Base-by-base conservation (phyloP, 306 rosid species). In the Senna siamea region DNA sequence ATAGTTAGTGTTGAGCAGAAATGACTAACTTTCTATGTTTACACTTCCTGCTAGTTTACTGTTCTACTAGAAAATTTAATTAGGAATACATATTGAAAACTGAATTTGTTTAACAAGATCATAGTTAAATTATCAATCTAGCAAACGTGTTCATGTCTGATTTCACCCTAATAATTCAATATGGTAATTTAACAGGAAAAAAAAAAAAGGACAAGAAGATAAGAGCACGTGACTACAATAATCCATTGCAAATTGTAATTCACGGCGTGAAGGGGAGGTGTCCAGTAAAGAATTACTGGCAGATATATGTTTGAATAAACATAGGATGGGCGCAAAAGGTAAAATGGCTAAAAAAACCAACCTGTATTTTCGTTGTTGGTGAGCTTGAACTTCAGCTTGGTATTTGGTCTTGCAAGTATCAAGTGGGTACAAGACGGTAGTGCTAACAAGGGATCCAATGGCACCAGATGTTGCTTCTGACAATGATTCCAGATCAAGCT, bases 401-500 rank as follows among this genome's bases (percentile, higher is more conserved):
- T 89, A 94, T 55, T 94, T 94, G 66, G 98, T 86, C 81, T 94
- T 94, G 78, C 98, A 94, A 19, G 98, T 94, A 69, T 94, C 98
- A 46, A 94, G 96, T 44, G 98, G 98, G 81, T 94, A 94, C 59
- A 91, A 70, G 38, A 89, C 74, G 30, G 96, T 87, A 84, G 98
- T 94, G 85, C 97, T 89, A 47, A 91, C 92, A 73, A 94, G 85
- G 79, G 98, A 84, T 69, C 97, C 98, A 75, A 94, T 85, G 66
- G 98, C 98, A 9, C 98, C 98, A 10, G 98, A 94, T 9, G 96
- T 89, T 30, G 98, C 97, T 78, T 94, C 97, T 40, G 98, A 84
- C 50, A 91, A 59, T 1, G 97, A 89, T 74, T 89, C 98, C 75
- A 89, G 61, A 81, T 94, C 96, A 75, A 91, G 74, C 55, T 86